A percentile compares a stretch with the other conserved stretches of the same genome.
These are phyloP conservation scores for Termitomyces sp. DNA, from an alignment of 768 basidiomycete genomes.

Conservation along the genomic window DNA sequence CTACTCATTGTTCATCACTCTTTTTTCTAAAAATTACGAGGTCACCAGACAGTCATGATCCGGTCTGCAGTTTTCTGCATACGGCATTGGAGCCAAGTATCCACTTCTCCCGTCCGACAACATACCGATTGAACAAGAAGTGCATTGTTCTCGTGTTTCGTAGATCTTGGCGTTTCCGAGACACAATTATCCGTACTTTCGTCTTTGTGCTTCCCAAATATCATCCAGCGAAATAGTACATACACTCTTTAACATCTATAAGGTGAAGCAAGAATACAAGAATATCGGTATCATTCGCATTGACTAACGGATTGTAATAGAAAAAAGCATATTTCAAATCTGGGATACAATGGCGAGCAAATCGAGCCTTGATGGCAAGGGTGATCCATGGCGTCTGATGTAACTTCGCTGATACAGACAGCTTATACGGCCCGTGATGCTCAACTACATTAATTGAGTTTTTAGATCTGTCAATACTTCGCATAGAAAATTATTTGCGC, in stretches of 20 bases:
- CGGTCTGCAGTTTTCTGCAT: neutral
- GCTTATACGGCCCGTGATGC: neutral
- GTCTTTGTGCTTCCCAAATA: neutral
- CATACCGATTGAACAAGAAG: neutral
- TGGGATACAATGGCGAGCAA: neutral
- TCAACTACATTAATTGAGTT: neutral
- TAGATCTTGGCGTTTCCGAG: neutral
- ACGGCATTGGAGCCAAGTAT: neutral
- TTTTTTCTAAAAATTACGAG: neutral
- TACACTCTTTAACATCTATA: neutral
- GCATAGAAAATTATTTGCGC: too few species aligned
- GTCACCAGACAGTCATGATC: constrained; percentile 1
- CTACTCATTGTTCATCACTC: neutral
- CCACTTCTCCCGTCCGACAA: neutral
- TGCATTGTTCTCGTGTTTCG: neutral
- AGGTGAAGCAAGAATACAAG: neutral
- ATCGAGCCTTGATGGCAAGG: neutral
- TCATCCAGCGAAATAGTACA: neutral
- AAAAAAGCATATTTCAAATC: neutral
- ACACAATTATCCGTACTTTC: neutral
- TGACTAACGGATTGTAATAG: too few species aligned
- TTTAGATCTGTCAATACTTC: neutral
- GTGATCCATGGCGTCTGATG: neutral
- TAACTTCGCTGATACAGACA: neutral
- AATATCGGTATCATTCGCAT: neutral